Percentiles rank a stretch among this genome's conserved stretches.
phyloP scores from a whole-genome alignment of 768 basidiomycete species.

The Kwoniella heveanensis region DNA sequence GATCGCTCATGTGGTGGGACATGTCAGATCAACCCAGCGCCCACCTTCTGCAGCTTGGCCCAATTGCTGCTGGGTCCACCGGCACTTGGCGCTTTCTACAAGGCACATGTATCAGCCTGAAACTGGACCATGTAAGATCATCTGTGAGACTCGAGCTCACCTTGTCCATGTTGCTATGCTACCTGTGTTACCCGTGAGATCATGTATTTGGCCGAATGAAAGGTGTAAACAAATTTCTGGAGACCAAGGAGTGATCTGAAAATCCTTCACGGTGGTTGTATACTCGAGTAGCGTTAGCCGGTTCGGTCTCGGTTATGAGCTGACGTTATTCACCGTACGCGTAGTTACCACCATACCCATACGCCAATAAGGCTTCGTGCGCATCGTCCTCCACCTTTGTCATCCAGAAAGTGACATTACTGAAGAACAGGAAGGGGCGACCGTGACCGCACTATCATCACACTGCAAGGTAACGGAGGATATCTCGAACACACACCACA shows the following conservation, averaged over 20 bases:
- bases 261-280: not conserved
- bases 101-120: not conserved
- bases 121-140: too few species aligned
- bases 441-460: too few species aligned
- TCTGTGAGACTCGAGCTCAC: too few species aligned
- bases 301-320: not conserved
- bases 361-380: too few species aligned
- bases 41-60: constrained; percentile 19
- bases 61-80: constrained; percentile 22
- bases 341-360: not conserved
- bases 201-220: not conserved
- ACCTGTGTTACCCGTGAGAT: too few species aligned
- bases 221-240: constrained; percentile 3
- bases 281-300: not conserved
- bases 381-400: constrained; percentile 10
- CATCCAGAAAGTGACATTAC: not conserved
- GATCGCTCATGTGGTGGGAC: not conserved
- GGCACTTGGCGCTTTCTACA: constrained; percentile 9
- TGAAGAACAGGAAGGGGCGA: not conserved
- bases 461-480: too few species aligned
- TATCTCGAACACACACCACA: not conserved
- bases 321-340: not conserved
- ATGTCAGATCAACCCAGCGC: not conserved
- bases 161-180: constrained; percentile 14
- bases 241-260: not conserved